Evolutionary conservation across 2,329 filamentous ascomycete genomes (phyloP).

Genomic region (Pyrenophora tritici-repentis): DNA sequence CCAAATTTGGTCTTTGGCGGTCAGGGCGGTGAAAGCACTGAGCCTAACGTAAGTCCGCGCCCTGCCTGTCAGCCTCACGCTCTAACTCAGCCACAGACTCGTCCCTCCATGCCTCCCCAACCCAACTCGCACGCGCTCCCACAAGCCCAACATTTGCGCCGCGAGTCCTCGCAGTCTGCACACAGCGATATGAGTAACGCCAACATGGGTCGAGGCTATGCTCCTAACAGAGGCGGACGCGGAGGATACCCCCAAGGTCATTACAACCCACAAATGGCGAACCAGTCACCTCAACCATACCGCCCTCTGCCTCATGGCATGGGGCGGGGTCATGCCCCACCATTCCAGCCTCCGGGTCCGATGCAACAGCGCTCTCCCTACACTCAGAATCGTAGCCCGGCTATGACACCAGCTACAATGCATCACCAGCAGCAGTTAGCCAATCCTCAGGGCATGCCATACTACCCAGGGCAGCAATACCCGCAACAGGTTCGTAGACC

Average conservation of each 20-base stretch:
- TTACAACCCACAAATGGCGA: slow-evolving; percentile 53
- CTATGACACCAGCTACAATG: slow-evolving; percentile 64
- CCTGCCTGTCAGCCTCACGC: slow-evolving; percentile 3
- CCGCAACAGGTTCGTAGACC: slow-evolving; percentile 65
- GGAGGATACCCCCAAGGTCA: slow-evolving; percentile 54
- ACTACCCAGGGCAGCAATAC: slow-evolving; percentile 62
- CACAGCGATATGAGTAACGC: slow-evolving; percentile 74
- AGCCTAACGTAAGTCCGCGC: slow-evolving; percentile 68
- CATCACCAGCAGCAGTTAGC: slow-evolving; percentile 62
- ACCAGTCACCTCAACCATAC: slow-evolving; percentile 59
- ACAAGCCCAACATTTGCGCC: slow-evolving; percentile 78
- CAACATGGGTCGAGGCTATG: slow-evolving; percentile 51
- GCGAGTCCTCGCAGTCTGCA: slow-evolving; percentile 82
- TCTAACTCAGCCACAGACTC: slow-evolving; percentile 60
- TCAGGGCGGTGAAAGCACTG: slow-evolving; percentile 70
- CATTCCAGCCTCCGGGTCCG: slow-evolving; percentile 55
- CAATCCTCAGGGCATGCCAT: slow-evolving; percentile 65
- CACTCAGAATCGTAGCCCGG: slow-evolving; percentile 64
- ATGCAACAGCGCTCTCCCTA: slow-evolving; percentile 63
- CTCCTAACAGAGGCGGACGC: slow-evolving; percentile 52
- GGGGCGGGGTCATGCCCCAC: slow-evolving; percentile 57
- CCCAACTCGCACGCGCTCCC: slow-evolving; percentile 47
- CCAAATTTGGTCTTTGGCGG: slow-evolving; percentile 80
- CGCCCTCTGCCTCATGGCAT: slow-evolving; percentile 57
- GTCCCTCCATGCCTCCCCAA: slow-evolving; percentile 64